Evolutionary conservation across 306 rosid species (phyloP).

Genomic region (Prunus mume): DNA sequence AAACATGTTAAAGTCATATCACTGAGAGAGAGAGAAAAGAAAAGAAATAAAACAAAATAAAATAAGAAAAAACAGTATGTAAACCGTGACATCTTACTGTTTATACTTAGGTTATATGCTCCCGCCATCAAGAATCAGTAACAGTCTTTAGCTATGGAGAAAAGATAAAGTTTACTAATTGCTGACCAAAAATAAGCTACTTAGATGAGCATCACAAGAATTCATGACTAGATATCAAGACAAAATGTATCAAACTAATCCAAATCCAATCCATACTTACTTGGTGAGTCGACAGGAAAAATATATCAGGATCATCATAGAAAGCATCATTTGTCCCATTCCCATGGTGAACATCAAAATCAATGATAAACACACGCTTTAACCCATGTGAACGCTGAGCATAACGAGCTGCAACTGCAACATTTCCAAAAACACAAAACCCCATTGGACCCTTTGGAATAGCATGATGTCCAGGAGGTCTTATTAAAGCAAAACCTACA

Average conservation of each 20-base stretch:
- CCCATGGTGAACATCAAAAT: conserved; percentile 94
- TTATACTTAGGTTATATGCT: not conserved
- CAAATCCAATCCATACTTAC: conserved; percentile 42
- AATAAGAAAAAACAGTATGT: too few relatives aligned
- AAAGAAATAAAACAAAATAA: too few relatives aligned
- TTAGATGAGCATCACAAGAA: not conserved
- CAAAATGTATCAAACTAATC: not conserved
- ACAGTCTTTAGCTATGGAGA: not conserved
- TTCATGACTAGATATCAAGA: not conserved
- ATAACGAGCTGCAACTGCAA: conserved; percentile 90
- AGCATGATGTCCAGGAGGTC: conserved; percentile 99
- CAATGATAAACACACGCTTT: conserved; percentile 81
- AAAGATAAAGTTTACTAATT: not conserved
- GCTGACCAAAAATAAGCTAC: not conserved
- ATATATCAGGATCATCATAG: conserved; percentile 81
- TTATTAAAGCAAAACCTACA: conserved; percentile 84
- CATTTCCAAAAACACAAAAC: conserved; percentile 86
- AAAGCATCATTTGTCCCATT: conserved; percentile 96
- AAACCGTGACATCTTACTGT: not conserved
- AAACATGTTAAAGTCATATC: too few relatives aligned
- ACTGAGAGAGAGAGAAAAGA: too few relatives aligned
- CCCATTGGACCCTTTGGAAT: conserved; percentile 93
- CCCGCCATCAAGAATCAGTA: not conserved
- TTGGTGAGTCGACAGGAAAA: conserved; percentile 93
- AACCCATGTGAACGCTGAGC: conserved; percentile 82